Evolutionary conservation across 768 basidiomycete species (phyloP), one percentile per base, ranked within the genome.

Genomic region (Termitomyces sp.): DNA sequence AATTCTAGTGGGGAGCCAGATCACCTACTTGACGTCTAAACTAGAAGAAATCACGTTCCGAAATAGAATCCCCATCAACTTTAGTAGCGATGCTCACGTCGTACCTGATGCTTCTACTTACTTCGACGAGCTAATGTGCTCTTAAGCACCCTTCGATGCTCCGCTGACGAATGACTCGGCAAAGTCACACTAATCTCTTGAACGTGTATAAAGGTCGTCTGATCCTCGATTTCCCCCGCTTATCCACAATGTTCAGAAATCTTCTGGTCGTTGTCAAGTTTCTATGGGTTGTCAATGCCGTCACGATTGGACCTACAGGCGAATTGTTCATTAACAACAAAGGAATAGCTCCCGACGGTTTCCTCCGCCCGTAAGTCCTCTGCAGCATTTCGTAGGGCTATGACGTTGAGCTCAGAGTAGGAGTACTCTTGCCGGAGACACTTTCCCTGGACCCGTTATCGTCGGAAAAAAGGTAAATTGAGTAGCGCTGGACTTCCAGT

Each of bases 241-340:
- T 16, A 42, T 24, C 8, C 57, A 33, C 37, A n/a, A 58, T 51
- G 57, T 9, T 57, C 5, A 13, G 49, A 18, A 58, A 44, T 41
- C 12, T 50, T 18, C 49, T 51, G 20, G 2, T 58, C 8, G 18
- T 31, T 51, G 31, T 37, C 20, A n/a, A 20, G 15, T 36, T 51
- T 7, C 9, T 45, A n/a, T 20, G 27, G 16, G 33, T 13, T 18
- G 27, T 11, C n/a, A 34, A 27, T n/a, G 57, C 57, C 5, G 42
- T 53, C 36, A 58, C 50, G 20, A 58, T 58, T n/a, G 57, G 57
- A 7, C 57, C 57, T 18, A 18, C 45, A 31, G 49, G 39, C 22
- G 50, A 52, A 24, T 37, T 58, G 41, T 41, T 51, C 39, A 58
- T 58, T 18, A 42, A 27, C n/a, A 58, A 58, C 57, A 31, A 58